Percentiles rank a stretch among this genome's conserved stretches.
These are phyloP conservation scores for Protostelium mycophagum DNA, from an alignment of 78 protist species.

Conservation along the genomic window DNA sequence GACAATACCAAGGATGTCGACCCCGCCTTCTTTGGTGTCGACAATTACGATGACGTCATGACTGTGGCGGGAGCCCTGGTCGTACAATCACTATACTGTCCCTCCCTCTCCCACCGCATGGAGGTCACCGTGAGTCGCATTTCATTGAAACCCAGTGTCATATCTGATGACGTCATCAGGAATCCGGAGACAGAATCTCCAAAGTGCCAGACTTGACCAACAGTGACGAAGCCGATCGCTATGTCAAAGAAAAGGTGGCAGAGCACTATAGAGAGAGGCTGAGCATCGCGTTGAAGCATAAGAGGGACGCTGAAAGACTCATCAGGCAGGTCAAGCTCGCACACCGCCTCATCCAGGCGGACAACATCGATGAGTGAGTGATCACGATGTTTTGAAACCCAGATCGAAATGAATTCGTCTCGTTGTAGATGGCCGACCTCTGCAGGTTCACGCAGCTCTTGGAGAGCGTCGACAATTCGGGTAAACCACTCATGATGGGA, in stretches of 20 bases:
- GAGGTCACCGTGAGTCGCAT: neutral
- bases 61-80: neutral
- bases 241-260: neutral
- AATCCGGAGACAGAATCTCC: neutral
- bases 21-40: neutral
- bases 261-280: neutral
- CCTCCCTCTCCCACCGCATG: neutral
- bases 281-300: too few relatives aligned
- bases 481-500: neutral
- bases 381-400: neutral
- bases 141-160: neutral
- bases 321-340: too few relatives aligned
- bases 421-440: too few relatives aligned
- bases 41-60: neutral
- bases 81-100: neutral
- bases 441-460: neutral
- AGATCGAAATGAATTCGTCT: neutral
- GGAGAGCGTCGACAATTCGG: neutral
- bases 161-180: neutral
- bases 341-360: too few relatives aligned
- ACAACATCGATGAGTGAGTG: too few relatives aligned
- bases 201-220: neutral
- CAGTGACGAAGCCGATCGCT: neutral
- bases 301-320: neutral
- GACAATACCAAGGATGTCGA: too few relatives aligned